These are phyloP conservation scores for Microdochium paspali DNA, from an alignment of 2,329 filamentous ascomycete genomes.

Conservation along the genomic window DNA sequence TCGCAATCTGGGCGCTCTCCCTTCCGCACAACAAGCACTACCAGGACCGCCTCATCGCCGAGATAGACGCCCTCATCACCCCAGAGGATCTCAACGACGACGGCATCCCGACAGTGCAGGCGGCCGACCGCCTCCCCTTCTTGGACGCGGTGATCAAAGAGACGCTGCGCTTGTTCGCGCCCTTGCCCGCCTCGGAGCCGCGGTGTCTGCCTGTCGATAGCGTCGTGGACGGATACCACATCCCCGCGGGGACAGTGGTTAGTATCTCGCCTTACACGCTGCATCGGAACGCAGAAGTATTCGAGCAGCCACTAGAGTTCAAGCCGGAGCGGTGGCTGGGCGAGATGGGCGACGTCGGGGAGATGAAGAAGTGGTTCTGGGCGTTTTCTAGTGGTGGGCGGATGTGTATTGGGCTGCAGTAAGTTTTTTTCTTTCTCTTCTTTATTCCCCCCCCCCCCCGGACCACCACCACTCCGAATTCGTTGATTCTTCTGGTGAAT, in stretches of 20 bases:
- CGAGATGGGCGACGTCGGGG: conserved; percentile 3
- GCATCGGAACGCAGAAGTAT: conserved; percentile 14
- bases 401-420: conserved; percentile 12
- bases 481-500: neutral
- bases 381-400: conserved; percentile 9
- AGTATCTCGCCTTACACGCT: conserved; percentile 14
- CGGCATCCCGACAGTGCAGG: conserved; percentile 23
- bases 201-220: conserved; percentile 25
- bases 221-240: conserved; percentile 10
- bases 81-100: conserved; percentile 11
- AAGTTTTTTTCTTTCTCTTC: conserved; percentile 1
- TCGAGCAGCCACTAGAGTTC: conserved; percentile 11
- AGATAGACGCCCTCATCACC: conserved; percentile 19
- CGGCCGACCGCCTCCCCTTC: conserved; percentile 28
- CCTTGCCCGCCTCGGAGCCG: conserved; percentile 35
- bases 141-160: conserved; percentile 39
- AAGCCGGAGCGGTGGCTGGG: conserved; percentile 14
- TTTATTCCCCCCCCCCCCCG: no score
- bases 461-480: neutral
- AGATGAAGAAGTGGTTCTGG: conserved; percentile 11
- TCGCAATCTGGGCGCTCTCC: conserved; percentile 38
- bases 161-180: conserved; percentile 33
- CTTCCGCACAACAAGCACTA: conserved; percentile 26
- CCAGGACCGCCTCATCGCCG: conserved; percentile 33
- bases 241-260: conserved; percentile 12